phyloP scores from a whole-genome alignment of 306 rosid genomes.

The Vicia sativa region DNA sequence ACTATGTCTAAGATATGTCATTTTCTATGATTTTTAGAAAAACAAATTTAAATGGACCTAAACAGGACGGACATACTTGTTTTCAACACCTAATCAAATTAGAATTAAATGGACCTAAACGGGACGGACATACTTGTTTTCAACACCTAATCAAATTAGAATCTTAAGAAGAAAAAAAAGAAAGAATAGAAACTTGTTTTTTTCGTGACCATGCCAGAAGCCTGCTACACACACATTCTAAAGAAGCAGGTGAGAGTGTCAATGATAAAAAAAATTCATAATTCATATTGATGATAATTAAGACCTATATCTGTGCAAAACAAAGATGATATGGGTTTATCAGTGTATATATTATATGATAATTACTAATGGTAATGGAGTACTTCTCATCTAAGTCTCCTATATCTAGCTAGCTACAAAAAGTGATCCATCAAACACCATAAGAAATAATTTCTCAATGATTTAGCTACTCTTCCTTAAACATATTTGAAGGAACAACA shows the following conservation, averaged over 20 bases:
- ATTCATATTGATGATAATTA: neutral
- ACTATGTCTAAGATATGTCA: no score
- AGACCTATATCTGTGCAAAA: constrained; percentile 31
- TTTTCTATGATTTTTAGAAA: no score
- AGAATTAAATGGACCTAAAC: no score
- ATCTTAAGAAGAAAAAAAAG: constrained; percentile 43
- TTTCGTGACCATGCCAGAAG: no score
- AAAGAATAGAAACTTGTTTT: constrained; percentile 25
- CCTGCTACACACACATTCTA: no score
- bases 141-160: constrained; percentile 38
- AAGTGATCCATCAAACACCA: constrained; percentile 24
- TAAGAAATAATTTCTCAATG: constrained; percentile 31
- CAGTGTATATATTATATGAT: constrained; percentile 20
- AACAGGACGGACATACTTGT: no score
- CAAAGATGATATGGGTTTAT: constrained; percentile 36
- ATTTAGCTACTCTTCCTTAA: constrained; percentile 53
- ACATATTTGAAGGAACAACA: constrained; percentile 61
- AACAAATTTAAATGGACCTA: no score
- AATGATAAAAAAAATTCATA: neutral
- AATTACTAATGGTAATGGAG: constrained; percentile 36
- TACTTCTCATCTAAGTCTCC: constrained; percentile 24
- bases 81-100: constrained; percentile 30
- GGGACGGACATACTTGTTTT: no score
- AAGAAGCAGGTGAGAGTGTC: neutral
- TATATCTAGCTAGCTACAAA: constrained; percentile 12